A percentile compares a stretch with the other conserved stretches of the same genome.
Conservation (phyloP, 768 basidiomycete genomes). For the Podaxis sp. region DNA sequence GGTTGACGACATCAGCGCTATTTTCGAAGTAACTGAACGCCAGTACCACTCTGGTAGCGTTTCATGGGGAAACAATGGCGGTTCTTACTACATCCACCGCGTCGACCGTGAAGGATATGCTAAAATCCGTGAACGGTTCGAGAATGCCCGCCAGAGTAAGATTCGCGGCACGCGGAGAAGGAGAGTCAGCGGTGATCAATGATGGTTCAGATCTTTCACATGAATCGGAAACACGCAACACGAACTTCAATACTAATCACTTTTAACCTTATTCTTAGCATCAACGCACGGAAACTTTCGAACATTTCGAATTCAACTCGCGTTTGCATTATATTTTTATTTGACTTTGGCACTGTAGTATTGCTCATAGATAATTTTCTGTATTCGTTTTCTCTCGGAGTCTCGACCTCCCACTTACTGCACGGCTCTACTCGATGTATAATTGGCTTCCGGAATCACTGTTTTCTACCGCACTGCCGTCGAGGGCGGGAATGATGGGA, state of each 20-base stretch:
- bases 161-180: constrained; percentile 1
- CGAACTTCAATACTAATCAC: background rate
- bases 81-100: constrained; percentile 73
- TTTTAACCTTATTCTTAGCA: background rate
- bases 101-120: constrained; percentile 76
- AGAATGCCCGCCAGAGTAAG: constrained; percentile 40
- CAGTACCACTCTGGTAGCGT: constrained; percentile 73
- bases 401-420: background rate
- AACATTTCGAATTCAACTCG: background rate
- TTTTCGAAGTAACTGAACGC: constrained; percentile 74
- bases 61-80: constrained; percentile 76
- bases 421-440: background rate
- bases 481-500: background rate
- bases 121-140: constrained; percentile 54
- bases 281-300: background rate
- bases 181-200: background rate
- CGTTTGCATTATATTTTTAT: constrained; percentile 1
- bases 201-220: background rate
- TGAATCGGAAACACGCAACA: background rate
- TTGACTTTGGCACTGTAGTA: background rate
- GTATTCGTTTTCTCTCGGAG: background rate
- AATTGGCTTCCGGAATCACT: background rate
- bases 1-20: constrained; percentile 79
- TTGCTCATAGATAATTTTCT: constrained; percentile 4
- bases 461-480: background rate